Evolutionary conservation across 495 filamentous ascomycete species (phyloP), one percentile per base, ranked within the genome.

Genomic region (Glonium stellatum): DNA sequence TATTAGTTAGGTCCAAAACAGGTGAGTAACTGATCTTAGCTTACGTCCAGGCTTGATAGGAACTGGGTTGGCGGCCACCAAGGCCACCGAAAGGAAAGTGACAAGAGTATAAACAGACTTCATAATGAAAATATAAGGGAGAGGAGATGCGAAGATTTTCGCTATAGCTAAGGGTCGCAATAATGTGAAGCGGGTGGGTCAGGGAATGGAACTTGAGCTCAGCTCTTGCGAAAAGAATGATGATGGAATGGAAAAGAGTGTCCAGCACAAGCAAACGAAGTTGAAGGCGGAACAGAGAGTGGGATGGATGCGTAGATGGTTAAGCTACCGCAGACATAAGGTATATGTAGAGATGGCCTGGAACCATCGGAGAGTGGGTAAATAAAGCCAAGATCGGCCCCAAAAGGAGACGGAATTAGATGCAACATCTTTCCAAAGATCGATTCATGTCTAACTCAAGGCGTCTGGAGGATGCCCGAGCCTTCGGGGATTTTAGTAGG

Each of bases 181-280:
- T 46, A 27, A 37, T 27, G 35, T 53, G 39, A 55, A 25, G 53
- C 42, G 22, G 55, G 13, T 22, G 61, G 54, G 51, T 59, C 47
- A 63, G 54, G 34, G 55, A 58, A 58, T 58, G 58, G 58, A 22
- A 61, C 15, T 31, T 61, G 65, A 67, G 65, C 65, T 64, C 65
- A 61, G 65, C 60, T 67, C 64, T 63, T 18, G 54, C 42, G 42
- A 66, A 51, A 66, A 44, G 41, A 64, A 61, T 22, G 54, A 35
- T 60, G 35, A 35, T 41, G 44, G 22, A 25, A 58, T 23, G 54
- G 56, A 51, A 51, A 31, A 23, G 42, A 64, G 65, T 64, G 65
- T 54, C 61, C 65, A 48, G 65, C 65, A 67, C 65, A 21, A 52
- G 54, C 6, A 25, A 47, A 57, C 13, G 15, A 25, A 31, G 19